Percentiles rank a stretch among this genome's conserved stretches.
These are phyloP conservation scores for Fusarium sp. DNA, from an alignment of 2,329 filamentous ascomycete species.

Conservation along the genomic window DNA sequence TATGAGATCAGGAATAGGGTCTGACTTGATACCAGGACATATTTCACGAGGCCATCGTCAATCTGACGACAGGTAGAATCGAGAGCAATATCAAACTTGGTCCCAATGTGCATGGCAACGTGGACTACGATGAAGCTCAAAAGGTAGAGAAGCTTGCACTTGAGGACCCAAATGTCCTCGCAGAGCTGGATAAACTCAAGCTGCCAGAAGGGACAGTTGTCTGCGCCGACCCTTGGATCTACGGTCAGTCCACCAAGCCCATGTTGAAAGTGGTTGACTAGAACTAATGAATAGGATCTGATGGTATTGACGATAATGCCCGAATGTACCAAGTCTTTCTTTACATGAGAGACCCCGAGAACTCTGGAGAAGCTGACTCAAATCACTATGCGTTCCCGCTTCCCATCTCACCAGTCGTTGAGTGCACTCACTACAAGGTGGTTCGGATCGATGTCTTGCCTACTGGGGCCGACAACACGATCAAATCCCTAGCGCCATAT, in stretches of 20 bases:
- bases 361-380: conserved; percentile 33
- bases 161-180: conserved; percentile 24
- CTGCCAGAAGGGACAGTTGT: conserved; percentile 34
- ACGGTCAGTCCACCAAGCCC: conserved; percentile 10
- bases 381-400: conserved; percentile 39
- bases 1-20: background rate
- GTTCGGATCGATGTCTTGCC: conserved; percentile 28
- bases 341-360: conserved; percentile 32
- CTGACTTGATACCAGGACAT: conserved; percentile 16
- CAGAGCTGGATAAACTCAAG: conserved; percentile 29
- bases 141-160: conserved; percentile 33
- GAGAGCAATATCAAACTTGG: conserved; percentile 38
- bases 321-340: conserved; percentile 41
- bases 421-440: conserved; percentile 29
- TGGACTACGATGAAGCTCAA: conserved; percentile 33
- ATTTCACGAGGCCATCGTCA: conserved; percentile 35
- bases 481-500: conserved; percentile 9
- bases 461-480: conserved; percentile 18
- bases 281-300: conserved; percentile 27
- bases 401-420: conserved; percentile 29
- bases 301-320: conserved; percentile 30
- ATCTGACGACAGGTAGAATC: conserved; percentile 21
- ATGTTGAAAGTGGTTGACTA: background rate
- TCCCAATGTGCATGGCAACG: conserved; percentile 28
- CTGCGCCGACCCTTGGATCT: conserved; percentile 37